These are phyloP conservation scores for Calamus simplicifolius DNA, from an alignment of 176 grass and related monocot genomes.

Conservation along the genomic window DNA sequence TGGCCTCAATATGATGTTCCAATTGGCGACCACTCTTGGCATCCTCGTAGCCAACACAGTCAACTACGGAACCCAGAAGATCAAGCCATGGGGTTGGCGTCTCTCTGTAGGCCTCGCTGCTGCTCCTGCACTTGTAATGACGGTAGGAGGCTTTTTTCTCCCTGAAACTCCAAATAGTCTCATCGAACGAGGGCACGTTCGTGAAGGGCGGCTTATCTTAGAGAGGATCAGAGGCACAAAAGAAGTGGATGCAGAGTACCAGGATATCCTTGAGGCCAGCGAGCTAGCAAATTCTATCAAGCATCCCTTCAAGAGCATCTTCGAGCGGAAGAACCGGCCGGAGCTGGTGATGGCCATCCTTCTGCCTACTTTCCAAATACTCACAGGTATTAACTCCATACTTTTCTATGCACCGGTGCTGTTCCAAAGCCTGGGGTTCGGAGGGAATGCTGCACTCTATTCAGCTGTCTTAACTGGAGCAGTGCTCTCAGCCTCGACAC, in stretches of 20 bases:
- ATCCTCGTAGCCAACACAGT: slow-evolving; percentile 94
- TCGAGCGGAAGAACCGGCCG: slow-evolving; percentile 68
- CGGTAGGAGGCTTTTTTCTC: slow-evolving; percentile 50
- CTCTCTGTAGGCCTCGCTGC: slow-evolving; percentile 76
- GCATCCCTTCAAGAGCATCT: slow-evolving; percentile 83
- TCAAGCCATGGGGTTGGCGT: slow-evolving; percentile 81
- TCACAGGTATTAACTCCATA: slow-evolving; percentile 92
- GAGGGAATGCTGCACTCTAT: slow-evolving; percentile 57
- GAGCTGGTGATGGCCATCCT: slow-evolving; percentile 83
- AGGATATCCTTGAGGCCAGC: slow-evolving; percentile 78
- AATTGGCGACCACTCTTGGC: slow-evolving; percentile 86
- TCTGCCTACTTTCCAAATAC: slow-evolving; percentile 91
- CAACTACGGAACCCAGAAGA: slow-evolving; percentile 89
- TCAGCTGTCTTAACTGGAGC: slow-evolving; percentile 83
- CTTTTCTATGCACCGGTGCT: slow-evolving; percentile 92
- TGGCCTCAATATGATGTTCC: slow-evolving; percentile 97
- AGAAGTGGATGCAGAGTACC: slow-evolving; percentile 78
- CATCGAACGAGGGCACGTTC: slow-evolving; percentile 46
- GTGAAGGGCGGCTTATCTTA: slow-evolving; percentile 53
- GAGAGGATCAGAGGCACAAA: slow-evolving; percentile 71
- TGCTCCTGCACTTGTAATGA: slow-evolving; percentile 66
- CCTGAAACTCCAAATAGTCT: slow-evolving; percentile 98
- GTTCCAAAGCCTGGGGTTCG: slow-evolving; percentile 97
- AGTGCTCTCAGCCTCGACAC: slow-evolving; percentile 47
- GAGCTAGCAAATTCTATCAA: slow-evolving; percentile 76